These are phyloP conservation scores for Priceomyces medius DNA, from an alignment of 805 yeast genomes.

Conservation along the genomic window DNA sequence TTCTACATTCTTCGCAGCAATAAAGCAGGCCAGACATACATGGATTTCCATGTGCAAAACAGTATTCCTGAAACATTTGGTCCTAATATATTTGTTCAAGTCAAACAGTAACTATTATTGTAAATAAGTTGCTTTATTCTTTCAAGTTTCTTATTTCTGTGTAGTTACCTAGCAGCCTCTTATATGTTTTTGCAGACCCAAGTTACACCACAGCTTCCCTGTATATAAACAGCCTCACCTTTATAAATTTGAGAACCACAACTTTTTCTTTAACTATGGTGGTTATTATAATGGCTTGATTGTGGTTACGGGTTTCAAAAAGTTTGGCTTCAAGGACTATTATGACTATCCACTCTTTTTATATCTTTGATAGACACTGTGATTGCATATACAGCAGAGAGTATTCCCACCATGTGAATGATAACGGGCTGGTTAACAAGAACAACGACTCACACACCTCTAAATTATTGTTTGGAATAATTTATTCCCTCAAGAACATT, in stretches of 20 bases:
- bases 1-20: conserved; percentile 19
- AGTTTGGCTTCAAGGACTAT: background rate
- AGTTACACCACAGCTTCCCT: conserved; percentile 12
- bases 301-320: conserved; percentile 2
- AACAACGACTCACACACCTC: conserved; percentile 68
- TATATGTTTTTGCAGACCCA: conserved; percentile 14
- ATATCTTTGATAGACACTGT: conserved; percentile 92
- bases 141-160: background rate
- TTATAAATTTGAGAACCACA: conserved; percentile 1
- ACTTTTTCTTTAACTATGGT: conserved; percentile 5
- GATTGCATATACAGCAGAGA: conserved; percentile 80
- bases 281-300: conserved; percentile 3
- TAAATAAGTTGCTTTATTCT: background rate
- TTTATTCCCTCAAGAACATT: conserved; percentile 75
- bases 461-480: conserved; percentile 80
- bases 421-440: conserved; percentile 38
- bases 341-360: conserved; percentile 76
- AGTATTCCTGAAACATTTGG: conserved; percentile 19
- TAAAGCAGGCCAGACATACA: conserved; percentile 19
- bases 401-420: conserved; percentile 26
- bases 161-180: conserved; percentile 3
- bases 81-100: background rate
- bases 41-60: conserved; percentile 20
- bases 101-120: background rate
- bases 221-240: conserved; percentile 4